Evolutionary conservation across 805 yeast species (phyloP), one percentile per base, ranked within the genome.

Genomic region (Starmerella sirachaensis): DNA sequence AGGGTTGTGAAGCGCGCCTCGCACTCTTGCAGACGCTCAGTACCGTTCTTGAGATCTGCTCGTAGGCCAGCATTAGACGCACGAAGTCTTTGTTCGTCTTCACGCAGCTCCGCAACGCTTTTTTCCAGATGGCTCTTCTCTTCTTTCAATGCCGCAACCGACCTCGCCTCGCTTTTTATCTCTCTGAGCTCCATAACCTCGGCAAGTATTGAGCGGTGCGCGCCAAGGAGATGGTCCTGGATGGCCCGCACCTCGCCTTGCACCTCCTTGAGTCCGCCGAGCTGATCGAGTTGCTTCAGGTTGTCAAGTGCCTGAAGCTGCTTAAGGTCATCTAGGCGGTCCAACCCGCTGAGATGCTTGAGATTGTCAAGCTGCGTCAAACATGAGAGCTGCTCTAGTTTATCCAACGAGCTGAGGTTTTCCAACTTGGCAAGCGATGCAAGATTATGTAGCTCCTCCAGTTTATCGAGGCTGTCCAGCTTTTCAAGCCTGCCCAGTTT

Each of bases 211-310:
- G 37, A 17, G 9, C 31, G n/a, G 37, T 45, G 49, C 14, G 31
- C 24, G 2, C 45, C 43, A 5, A 43, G 16, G 30, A 46, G 19
- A 18, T 46, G 49, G 37, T 46, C 50, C 29, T 43, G 49, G 13
- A 47, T 37, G 10, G 52, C 52, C 9, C 49, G 40, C 5, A 48
- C 42, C 19, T 48, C 52, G 12, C 52, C 52, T n/a, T 33, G 34
- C 6, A 47, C 18, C 17, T 24, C 30, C 10, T 29, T 23, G 20
- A 44, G 36, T 20, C 25, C 23, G 18, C 16, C 22, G 6, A 39
- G 36, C 6, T 34, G 12, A 38, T 35, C 37, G 16, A 43, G 35
- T 33, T 33, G 26, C 31, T 33, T 29, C 33, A 39, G 30, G 26
- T 29, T n/a, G 18, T 9, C 30, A 11, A 40, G 33, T 16, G 19